Evolutionary conservation across 129 eudicot species (phyloP).

Genomic region (Flaveria trinervia): DNA sequence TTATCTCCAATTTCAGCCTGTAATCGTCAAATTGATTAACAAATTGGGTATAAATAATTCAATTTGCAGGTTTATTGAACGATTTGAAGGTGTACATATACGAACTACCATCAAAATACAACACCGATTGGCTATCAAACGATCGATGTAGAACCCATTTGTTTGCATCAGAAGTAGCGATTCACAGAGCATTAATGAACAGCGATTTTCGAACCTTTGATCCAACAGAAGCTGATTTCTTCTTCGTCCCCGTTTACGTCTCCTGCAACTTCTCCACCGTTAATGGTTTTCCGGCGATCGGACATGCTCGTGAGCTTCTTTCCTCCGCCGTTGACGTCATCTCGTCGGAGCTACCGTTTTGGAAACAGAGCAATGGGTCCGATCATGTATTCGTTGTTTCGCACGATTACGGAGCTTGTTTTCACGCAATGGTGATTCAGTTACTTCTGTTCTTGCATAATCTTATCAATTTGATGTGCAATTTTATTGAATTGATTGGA

Average conservation of each 20-base stretch:
- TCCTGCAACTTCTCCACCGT: slow-evolving; percentile 89
- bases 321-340: slow-evolving; percentile 59
- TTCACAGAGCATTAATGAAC: slow-evolving; percentile 59
- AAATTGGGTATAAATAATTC: neutral
- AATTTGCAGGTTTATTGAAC: slow-evolving; percentile 40
- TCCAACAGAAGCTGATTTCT: slow-evolving; percentile 77
- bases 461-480: no score
- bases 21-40: no score
- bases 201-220: slow-evolving; percentile 62
- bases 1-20: no score
- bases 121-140: slow-evolving; percentile 61
- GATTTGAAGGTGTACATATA: slow-evolving; percentile 66
- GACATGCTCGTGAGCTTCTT: slow-evolving; percentile 70
- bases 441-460: neutral
- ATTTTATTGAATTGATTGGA: neutral
- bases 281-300: slow-evolving; percentile 90
- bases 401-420: slow-evolving; percentile 94
- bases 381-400: slow-evolving; percentile 94
- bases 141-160: slow-evolving; percentile 67
- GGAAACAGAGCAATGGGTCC: slow-evolving; percentile 80
- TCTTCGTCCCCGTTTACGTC: slow-evolving; percentile 95
- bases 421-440: slow-evolving; percentile 71
- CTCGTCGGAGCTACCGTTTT: slow-evolving; percentile 64
- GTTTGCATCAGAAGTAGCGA: slow-evolving; percentile 90
- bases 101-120: slow-evolving; percentile 72